Evolutionary conservation across 2,329 filamentous ascomycete species (phyloP).

Genomic region (Pseudogymnoascus sp.): DNA sequence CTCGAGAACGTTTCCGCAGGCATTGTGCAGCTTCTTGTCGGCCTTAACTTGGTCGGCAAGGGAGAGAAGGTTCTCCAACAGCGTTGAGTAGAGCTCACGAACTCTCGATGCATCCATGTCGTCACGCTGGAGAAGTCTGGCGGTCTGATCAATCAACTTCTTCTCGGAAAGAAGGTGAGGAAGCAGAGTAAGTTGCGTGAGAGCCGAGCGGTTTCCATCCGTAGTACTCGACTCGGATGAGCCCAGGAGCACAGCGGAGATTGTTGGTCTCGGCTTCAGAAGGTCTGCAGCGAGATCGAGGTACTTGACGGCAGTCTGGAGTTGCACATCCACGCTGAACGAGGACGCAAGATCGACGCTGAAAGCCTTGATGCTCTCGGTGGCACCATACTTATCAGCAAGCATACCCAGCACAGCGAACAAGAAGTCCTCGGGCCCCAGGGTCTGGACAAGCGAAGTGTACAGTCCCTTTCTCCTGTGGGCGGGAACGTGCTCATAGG

Average conservation of each 20-base stretch:
- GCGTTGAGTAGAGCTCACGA: slow-evolving; percentile 57
- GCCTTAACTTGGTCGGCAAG: slow-evolving; percentile 57
- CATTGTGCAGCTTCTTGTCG: slow-evolving; percentile 45
- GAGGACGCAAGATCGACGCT: slow-evolving; percentile 62
- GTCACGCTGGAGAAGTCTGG: slow-evolving; percentile 48
- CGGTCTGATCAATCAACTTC: slow-evolving; percentile 47
- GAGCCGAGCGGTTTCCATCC: slow-evolving; percentile 42
- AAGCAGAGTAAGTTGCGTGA: slow-evolving; percentile 47
- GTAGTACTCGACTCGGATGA: slow-evolving; percentile 37
- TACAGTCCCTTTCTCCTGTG: slow-evolving; percentile 80
- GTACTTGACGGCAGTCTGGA: slow-evolving; percentile 69
- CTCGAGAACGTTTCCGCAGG: slow-evolving; percentile 62
- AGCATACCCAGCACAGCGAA: slow-evolving; percentile 84
- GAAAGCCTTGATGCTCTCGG: slow-evolving; percentile 65
- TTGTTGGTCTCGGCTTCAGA: slow-evolving; percentile 62
- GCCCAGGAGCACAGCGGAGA: slow-evolving; percentile 65
- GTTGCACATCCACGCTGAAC: slow-evolving; percentile 66
- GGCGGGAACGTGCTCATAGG: slow-evolving; percentile 89
- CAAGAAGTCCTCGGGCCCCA: slow-evolving; percentile 79
- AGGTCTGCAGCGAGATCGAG: slow-evolving; percentile 67
- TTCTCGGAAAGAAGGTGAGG: slow-evolving; percentile 50
- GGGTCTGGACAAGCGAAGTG: slow-evolving; percentile 71
- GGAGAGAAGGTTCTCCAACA: slow-evolving; percentile 56
- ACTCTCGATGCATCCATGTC: slow-evolving; percentile 59
- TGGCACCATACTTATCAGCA: slow-evolving; percentile 77